A percentile compares a stretch with the other conserved stretches of the same genome.
These are phyloP conservation scores for Bigelowiella natans DNA, from an alignment of 78 protist genomes.

Conservation along the genomic window DNA sequence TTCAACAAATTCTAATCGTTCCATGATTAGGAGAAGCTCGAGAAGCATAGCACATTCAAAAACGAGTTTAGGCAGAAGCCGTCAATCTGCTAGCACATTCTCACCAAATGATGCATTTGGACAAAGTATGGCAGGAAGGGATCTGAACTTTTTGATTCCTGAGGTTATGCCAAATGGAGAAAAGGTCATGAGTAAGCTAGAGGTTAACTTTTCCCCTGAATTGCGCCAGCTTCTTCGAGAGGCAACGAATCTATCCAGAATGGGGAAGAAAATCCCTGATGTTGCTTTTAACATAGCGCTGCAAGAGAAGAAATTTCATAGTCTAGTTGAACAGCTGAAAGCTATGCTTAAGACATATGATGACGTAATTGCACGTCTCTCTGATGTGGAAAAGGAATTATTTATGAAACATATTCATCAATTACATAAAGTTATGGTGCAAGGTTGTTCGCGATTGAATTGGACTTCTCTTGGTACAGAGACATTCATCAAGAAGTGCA, in stretches of 20 bases:
- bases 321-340: conserved; percentile 36
- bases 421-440: conserved; percentile 24
- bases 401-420: background rate
- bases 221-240: conserved; percentile 56
- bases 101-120: too few species aligned
- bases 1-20: too few species aligned
- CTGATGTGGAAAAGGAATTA: conserved; percentile 32
- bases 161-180: conserved; percentile 32
- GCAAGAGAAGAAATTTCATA: conserved; percentile 65
- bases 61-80: too few species aligned
- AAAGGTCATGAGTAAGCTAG: background rate
- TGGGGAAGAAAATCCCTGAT: conserved; percentile 58
- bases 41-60: too few species aligned
- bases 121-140: too few species aligned
- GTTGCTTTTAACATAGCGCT: conserved; percentile 64
- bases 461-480: conserved; percentile 71
- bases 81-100: conserved; percentile 50
- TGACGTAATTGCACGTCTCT: conserved; percentile 10
- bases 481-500: conserved; percentile 37
- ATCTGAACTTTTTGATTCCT: conserved; percentile 52
- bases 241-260: conserved; percentile 60
- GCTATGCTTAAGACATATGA: conserved; percentile 32
- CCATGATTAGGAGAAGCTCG: too few species aligned
- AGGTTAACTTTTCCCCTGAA: conserved; percentile 51
- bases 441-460: conserved; percentile 57